phyloP scores from a whole-genome alignment of 225 moss, liverwort and hornwort genomes.

The Rhytidiadelphus loreus region DNA sequence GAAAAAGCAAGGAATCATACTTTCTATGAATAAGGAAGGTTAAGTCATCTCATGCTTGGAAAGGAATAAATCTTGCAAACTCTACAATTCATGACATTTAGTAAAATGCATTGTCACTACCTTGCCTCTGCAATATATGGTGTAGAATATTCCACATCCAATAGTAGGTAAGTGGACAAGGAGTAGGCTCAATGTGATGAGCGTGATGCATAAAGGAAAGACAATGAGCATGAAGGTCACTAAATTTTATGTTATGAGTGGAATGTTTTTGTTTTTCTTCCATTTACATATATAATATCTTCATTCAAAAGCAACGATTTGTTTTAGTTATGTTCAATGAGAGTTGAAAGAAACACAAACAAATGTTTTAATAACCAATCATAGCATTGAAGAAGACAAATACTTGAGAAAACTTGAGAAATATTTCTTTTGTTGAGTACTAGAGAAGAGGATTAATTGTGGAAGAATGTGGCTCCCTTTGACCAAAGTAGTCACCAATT shows the following conservation, averaged over 20 bases:
- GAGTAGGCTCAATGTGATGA: rapidly evolving
- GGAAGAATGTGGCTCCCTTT: rapidly evolving
- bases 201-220: not conserved
- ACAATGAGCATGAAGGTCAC: rapidly evolving
- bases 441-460: rapidly evolving
- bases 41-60: not conserved
- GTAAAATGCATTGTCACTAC: not conserved
- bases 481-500: not conserved
- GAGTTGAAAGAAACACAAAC: rapidly evolving
- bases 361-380: not conserved
- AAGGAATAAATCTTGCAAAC: not conserved
- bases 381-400: not conserved
- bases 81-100: not conserved
- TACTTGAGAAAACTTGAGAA: rapidly evolving
- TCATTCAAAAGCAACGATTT: not conserved
- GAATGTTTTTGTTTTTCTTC: not conserved
- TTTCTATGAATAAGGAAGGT: not conserved
- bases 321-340: rapidly evolving
- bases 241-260: not conserved
- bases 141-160: not conserved
- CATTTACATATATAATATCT: not conserved
- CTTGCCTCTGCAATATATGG: not conserved
- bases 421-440: not conserved
- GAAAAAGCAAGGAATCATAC: not conserved
- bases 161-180: not conserved